A percentile compares a stretch with the other conserved stretches of the same genome.
phyloP scores from a whole-genome alignment of 345 rosid genomes.

The Psidium friedrichsthalianum region DNA sequence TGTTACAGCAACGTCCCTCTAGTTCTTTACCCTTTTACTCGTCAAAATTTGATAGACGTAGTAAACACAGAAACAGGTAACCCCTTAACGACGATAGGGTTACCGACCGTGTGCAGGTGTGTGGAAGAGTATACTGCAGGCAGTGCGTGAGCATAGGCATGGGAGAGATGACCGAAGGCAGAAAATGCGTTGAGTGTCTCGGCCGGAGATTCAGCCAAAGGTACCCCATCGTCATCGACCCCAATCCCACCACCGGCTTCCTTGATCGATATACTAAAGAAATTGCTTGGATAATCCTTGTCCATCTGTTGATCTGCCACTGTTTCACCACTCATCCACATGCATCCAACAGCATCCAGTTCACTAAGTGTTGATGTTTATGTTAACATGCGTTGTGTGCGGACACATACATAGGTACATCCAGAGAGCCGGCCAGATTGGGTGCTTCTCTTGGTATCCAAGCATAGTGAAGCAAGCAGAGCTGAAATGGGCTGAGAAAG shows the following conservation, averaged over 20 bases:
- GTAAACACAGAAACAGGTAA: background rate
- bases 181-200: slow-evolving; percentile 46
- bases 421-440: slow-evolving; percentile 33
- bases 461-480: slow-evolving; percentile 37
- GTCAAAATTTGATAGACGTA: background rate
- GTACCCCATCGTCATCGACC: slow-evolving; percentile 8
- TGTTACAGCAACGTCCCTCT: background rate
- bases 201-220: slow-evolving; percentile 49
- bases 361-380: background rate
- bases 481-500: slow-evolving; percentile 63
- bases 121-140: slow-evolving; percentile 57
- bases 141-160: slow-evolving; percentile 35
- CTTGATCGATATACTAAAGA: background rate
- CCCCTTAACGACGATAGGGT: background rate
- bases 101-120: slow-evolving; percentile 21
- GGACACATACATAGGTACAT: slow-evolving; percentile 31
- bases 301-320: background rate
- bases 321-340: background rate
- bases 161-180: slow-evolving; percentile 62
- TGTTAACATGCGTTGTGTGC: background rate
- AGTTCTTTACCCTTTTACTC: background rate
- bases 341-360: background rate
- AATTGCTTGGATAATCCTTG: background rate
- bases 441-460: slow-evolving; percentile 28
- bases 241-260: background rate